Conservation (phyloP, 495 filamentous ascomycete species). For the Trichoderma orchidacearum region DNA sequence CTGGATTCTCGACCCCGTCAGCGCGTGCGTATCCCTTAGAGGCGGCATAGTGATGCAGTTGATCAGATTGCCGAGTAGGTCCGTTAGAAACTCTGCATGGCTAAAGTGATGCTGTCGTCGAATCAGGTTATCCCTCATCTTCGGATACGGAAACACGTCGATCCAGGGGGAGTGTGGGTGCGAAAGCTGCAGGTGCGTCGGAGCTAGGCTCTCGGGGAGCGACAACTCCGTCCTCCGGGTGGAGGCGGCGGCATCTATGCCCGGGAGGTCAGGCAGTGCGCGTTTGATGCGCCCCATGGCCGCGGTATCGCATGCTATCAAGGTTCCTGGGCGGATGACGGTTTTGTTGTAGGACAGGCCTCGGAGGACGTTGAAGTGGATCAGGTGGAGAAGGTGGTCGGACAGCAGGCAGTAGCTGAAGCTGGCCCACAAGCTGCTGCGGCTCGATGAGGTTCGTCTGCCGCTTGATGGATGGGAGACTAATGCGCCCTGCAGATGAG, state of each 20-base stretch:
- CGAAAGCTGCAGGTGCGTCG: constrained; percentile 22
- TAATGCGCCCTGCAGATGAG: constrained; percentile 9
- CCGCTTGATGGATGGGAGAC: no score
- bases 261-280: constrained; percentile 9
- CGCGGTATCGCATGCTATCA: constrained; percentile 11
- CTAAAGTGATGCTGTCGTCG: constrained; percentile 5
- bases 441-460: no score
- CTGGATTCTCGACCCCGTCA: not conserved
- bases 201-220: constrained; percentile 15
- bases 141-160: constrained; percentile 22
- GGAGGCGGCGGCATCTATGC: constrained; percentile 8
- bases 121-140: constrained; percentile 23
- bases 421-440: constrained; percentile 11
- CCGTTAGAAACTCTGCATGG: not conserved
- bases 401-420: constrained; percentile 7
- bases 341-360: constrained; percentile 22
- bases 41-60: not conserved
- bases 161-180: constrained; percentile 26
- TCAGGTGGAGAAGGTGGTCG: constrained; percentile 28
- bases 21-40: not conserved
- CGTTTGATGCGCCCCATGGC: constrained; percentile 18
- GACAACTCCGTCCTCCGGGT: constrained; percentile 10
- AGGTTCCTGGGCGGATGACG: constrained; percentile 19
- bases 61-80: not conserved
- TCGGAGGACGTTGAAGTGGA: constrained; percentile 30